A percentile compares a stretch with the other conserved stretches of the same genome.
phyloP scores from a whole-genome alignment of 1,284 basidiomycete genomes.

The Malassezia psittaci region DNA sequence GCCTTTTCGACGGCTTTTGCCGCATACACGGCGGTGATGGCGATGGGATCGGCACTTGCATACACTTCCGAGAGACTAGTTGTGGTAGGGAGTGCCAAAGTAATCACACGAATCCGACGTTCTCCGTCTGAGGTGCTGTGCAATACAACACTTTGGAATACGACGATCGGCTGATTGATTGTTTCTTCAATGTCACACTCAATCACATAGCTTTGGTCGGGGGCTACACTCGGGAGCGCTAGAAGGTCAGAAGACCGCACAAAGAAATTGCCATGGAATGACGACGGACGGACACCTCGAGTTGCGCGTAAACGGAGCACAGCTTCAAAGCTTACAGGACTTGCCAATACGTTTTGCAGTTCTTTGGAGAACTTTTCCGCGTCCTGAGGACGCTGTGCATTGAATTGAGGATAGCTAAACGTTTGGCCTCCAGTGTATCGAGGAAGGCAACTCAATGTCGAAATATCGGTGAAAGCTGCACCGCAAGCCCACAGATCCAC shows the following conservation, averaged over 20 bases:
- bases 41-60: constrained; percentile 86
- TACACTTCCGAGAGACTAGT: constrained; percentile 86
- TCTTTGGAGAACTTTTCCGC: constrained; percentile 96
- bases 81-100: constrained; percentile 82
- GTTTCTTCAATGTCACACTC: constrained; percentile 96
- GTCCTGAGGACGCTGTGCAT: constrained; percentile 83
- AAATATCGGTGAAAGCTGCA: constrained; percentile 85
- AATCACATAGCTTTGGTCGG: constrained; percentile 92
- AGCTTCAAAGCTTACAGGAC: constrained; percentile 91
- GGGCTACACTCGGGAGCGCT: constrained; percentile 88
- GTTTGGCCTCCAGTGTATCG: constrained; percentile 97
- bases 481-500: constrained; percentile 99
- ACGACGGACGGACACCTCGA: constrained; percentile 79
- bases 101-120: constrained; percentile 88
- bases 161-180: constrained; percentile 80
- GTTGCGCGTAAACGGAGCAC: constrained; percentile 88
- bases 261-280: constrained; percentile 99
- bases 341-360: constrained; percentile 81
- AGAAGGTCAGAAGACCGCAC: constrained; percentile 93
- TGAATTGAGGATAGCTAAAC: constrained; percentile 97
- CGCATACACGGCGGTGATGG: constrained; percentile 75
- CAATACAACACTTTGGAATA: constrained; percentile 88
- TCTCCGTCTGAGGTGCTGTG: constrained; percentile 96
- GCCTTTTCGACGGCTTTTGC: constrained; percentile 95
- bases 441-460: constrained; percentile 78